Conservation (phyloP, 2,329 filamentous ascomycete genomes). For the Dactylella cylindrospora region DNA sequence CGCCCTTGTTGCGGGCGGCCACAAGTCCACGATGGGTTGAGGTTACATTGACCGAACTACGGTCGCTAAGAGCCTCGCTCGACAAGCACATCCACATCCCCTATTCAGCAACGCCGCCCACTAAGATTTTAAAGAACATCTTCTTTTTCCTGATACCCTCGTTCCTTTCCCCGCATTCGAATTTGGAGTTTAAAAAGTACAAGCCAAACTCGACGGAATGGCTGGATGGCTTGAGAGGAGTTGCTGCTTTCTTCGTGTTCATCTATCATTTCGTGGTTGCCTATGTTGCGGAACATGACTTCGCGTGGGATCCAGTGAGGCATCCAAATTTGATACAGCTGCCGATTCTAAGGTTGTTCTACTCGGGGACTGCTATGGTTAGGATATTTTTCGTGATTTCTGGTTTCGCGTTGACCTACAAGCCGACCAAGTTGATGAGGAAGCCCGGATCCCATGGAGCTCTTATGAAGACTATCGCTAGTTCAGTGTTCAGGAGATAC, state of each 20-base stretch:
- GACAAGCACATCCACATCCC: not conserved
- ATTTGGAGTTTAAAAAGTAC: slow-evolving; percentile 45
- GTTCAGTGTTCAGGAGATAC: slow-evolving; percentile 56
- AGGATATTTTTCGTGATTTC: slow-evolving; percentile 47
- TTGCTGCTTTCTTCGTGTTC: slow-evolving; percentile 44
- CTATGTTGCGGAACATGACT: slow-evolving; percentile 46
- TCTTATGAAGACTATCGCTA: slow-evolving; percentile 52
- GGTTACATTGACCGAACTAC: not conserved
- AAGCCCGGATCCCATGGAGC: slow-evolving; percentile 4
- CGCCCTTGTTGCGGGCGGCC: not conserved
- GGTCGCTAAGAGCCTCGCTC: not conserved
- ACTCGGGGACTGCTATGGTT: slow-evolving; percentile 46
- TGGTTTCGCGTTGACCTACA: slow-evolving; percentile 44
- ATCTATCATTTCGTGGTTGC: slow-evolving; percentile 45
- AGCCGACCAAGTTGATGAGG: slow-evolving; percentile 30
- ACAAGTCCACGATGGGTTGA: slow-evolving; percentile 5
- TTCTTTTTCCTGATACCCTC: slow-evolving; percentile 23
- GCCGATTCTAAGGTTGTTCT: slow-evolving; percentile 27
- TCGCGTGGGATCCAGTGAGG: slow-evolving; percentile 49
- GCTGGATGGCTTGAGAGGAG: slow-evolving; percentile 30
- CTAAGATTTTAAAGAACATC: slow-evolving; percentile 5
- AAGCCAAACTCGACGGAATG: slow-evolving; percentile 31
- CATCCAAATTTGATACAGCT: slow-evolving; percentile 45
- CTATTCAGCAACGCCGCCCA: not conserved
- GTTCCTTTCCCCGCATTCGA: slow-evolving; percentile 35